These are phyloP conservation scores for Starmerella vaccinii DNA, from an alignment of 805 yeast species.

Conservation along the genomic window DNA sequence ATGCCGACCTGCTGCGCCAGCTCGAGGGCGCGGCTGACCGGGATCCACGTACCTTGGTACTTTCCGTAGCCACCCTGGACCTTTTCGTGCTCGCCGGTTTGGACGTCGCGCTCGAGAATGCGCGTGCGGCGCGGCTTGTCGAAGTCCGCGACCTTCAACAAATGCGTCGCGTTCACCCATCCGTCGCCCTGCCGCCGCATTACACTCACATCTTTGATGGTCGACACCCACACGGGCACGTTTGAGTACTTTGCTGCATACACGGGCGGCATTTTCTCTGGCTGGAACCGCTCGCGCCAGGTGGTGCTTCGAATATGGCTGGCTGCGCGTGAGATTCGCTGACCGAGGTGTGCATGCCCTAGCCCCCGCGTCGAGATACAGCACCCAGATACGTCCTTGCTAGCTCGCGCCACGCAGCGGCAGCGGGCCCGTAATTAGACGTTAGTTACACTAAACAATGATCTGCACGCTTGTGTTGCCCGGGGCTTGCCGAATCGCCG, in stretches of 20 bases:
- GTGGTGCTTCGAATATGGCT: not conserved
- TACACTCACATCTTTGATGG: slow-evolving; percentile 58
- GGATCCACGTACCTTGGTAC: slow-evolving; percentile 97
- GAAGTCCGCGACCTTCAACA: slow-evolving; percentile 82
- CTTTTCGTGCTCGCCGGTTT: slow-evolving; percentile 77
- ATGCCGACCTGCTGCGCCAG: slow-evolving; percentile 61
- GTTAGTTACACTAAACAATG: too few relatives aligned
- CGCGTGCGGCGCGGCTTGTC: slow-evolving; percentile 92
- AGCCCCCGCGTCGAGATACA: slow-evolving; percentile 5
- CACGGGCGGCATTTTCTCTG: slow-evolving; percentile 24
- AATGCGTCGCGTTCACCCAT: slow-evolving; percentile 97
- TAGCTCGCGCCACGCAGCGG: too few relatives aligned
- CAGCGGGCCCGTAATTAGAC: too few relatives aligned
- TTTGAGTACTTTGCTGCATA: slow-evolving; percentile 39
- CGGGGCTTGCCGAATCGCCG: too few relatives aligned
- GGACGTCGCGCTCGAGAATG: slow-evolving; percentile 87
- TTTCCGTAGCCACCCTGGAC: slow-evolving; percentile 97
- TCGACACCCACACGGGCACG: slow-evolving; percentile 41
- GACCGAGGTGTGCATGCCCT: slow-evolving; percentile 5
- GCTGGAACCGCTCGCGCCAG: not conserved
- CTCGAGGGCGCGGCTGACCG: slow-evolving; percentile 59
- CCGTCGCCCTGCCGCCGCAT: slow-evolving; percentile 88
- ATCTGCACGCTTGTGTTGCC: too few relatives aligned
- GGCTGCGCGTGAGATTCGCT: slow-evolving; percentile 5
- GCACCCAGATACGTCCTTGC: not conserved